Evolutionary conservation across 176 grass and related monocot species (phyloP), one percentile per base, ranked within the genome.

Genomic region (Musa beccarii): DNA sequence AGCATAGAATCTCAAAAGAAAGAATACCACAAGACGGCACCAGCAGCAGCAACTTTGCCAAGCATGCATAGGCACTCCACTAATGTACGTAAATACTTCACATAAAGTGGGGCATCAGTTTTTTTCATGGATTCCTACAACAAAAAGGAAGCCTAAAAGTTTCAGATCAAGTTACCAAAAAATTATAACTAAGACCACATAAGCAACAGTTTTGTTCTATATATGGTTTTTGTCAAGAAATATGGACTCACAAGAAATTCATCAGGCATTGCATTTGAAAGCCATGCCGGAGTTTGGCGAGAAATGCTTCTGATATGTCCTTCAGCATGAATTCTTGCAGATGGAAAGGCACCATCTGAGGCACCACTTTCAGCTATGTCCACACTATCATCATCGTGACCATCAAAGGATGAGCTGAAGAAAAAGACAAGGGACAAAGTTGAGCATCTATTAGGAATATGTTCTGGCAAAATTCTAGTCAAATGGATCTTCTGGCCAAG

Each of bases 1-100:
- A 68, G 29, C 8, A 68, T 10, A 69, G 16, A 78, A 73, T 57
- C 53, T 79, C 15, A 81, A 62, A 64, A 71, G 55, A 22, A 78
- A 69, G 28, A 76, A 61, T 99, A 99, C 95, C 95, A 99, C 83
- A 99, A 82, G 68, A 94, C 81, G 66, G 95, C 95, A 84, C 95
- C 90, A 84, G 84, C 95, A 87, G 95, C 95, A 70, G 95, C 95
- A 82, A 99, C 84, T 88, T 99, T 99, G 85, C 81, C 84, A 84
- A 99, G 95, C 95, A 99, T 93, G 76, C 82, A 99, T 77, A 99
- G 90, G 78, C 95, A 93, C 54, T 99, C 88, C 53, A 94, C 95
- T 80, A 99, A 81, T 75, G 95, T 99, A 86, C 43, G 89, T 55
- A 93, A 82, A 82, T 94, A 99, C 87, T 99, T 99, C 75, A 91